Evolutionary conservation across 2,329 filamentous ascomycete species (phyloP), one percentile per base, ranked within the genome.

Genomic region (Lecanicillium sp.): DNA sequence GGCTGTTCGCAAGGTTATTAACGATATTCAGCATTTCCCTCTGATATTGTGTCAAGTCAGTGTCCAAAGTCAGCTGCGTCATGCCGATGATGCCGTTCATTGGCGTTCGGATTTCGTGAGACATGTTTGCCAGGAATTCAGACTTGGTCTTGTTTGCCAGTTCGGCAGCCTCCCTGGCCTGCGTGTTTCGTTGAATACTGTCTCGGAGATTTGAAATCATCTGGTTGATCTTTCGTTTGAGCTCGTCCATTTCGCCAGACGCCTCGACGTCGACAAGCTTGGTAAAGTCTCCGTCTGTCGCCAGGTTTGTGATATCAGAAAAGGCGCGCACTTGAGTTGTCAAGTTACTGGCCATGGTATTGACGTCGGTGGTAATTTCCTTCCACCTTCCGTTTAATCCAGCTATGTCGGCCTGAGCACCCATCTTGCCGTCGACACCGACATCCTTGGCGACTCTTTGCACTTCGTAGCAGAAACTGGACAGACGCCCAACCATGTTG

Each of bases 21-120:
- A 98, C 90, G 54, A 96, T 95, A 52, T 96, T 97, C 61, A 97
- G 69, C 90, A 97, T 97, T 65, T 98, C 92, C 50, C 92, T 81
- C 55, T 96, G 92, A 54, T 95, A 94, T 55, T 89, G 86, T 33
- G 89, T 95, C 42, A 98, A 71, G 57, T 97, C 84, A 29, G 90
- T 96, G 58, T 98, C 92, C 39, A 98, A 73, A 1, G 92, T 96
- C 40, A 98, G 72, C 60, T 96, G 89, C 3, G 89, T 96, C 90
- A 97, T 96, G 55, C 89, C 89, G 50, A 96, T 95, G 57, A 96
- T 96, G 52, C 89, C 89, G 66, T 96, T 95, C 76, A 95, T 95
- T 1, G 88, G 92, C 27, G 92, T 98, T 58, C 90, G 79, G 52
- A 97, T 97, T 63, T 97, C 90, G 74, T 97, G 90, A 33, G 87